A percentile compares a stretch with the other conserved stretches of the same genome.
These are phyloP conservation scores for Apophysomyces sp. DNA, from an alignment of 371 early-diverging fungal genomes.

Conservation along the genomic window DNA sequence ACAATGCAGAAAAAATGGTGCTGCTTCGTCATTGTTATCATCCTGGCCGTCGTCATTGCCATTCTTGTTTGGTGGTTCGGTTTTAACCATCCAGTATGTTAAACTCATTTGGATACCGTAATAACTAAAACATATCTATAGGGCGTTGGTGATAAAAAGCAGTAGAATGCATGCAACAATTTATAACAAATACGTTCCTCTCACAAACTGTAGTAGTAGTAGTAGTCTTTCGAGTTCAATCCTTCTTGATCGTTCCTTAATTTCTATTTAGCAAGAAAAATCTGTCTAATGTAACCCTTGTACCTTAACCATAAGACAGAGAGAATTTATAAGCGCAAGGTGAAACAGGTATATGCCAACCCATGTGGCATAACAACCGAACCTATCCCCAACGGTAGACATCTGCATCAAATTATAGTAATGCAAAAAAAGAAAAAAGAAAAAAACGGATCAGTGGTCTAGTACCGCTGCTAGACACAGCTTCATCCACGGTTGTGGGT, in stretches of 20 bases:
- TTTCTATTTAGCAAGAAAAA: not conserved
- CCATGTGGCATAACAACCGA: no score
- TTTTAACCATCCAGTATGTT: slow-evolving; percentile 21
- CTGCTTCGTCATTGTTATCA: slow-evolving; percentile 49
- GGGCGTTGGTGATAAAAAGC: not conserved
- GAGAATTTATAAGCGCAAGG: no score
- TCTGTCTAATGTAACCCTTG: not conserved
- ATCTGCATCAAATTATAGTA: no score
- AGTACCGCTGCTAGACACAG: no score
- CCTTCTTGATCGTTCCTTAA: not conserved
- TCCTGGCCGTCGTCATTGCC: slow-evolving; percentile 44
- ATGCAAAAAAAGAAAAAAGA: no score
- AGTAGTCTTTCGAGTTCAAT: not conserved
- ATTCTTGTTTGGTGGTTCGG: slow-evolving; percentile 50
- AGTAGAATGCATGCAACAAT: not conserved
- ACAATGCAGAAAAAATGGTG: slow-evolving; percentile 58
- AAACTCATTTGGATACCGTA: not conserved
- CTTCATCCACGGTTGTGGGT: no score
- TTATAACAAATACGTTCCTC: not conserved
- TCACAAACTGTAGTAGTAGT: not conserved
- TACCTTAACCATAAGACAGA: no score
- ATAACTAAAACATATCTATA: not conserved
- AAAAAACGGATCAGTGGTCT: no score
- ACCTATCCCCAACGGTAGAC: no score
- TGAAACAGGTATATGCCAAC: no score